phyloP scores from a whole-genome alignment of 345 rosid species.

The Arabidopsis arenosa region DNA sequence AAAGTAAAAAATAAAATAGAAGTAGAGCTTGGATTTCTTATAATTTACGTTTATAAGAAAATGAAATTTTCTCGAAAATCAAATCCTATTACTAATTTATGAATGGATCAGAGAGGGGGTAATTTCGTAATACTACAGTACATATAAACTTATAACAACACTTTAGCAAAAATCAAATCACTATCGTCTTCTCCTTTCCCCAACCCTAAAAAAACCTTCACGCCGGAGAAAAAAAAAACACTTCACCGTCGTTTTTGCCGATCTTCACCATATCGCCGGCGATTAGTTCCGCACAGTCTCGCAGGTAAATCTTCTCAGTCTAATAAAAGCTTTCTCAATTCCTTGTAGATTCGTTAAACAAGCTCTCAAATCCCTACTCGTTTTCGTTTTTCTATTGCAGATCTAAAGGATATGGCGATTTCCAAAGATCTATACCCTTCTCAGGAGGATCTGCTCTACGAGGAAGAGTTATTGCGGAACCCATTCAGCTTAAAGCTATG shows the following conservation, averaged over 20 bases:
- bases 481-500: conserved; percentile 86
- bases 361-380: conserved; percentile 6
- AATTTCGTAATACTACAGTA: not conserved
- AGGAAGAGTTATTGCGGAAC: conserved; percentile 87
- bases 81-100: no score
- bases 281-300: not conserved
- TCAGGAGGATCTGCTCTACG: conserved; percentile 77
- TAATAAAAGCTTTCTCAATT: not conserved
- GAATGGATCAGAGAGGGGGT: not conserved
- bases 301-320: conserved; percentile 6
- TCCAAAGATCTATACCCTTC: conserved; percentile 85
- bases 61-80: no score
- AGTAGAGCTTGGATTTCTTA: no score
- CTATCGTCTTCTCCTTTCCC: not conserved
- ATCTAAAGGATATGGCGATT: conserved; percentile 57
- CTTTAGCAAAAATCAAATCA: not conserved
- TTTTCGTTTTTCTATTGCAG: not conserved
- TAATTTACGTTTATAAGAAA: no score
- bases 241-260: conserved; percentile 31
- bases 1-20: no score
- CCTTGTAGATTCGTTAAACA: not conserved
- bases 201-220: conserved; percentile 14
- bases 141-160: conserved; percentile 7
- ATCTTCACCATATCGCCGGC: conserved; percentile 15
- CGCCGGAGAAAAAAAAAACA: conserved; percentile 8